phyloP scores from a whole-genome alignment of 1,284 basidiomycete genomes.

The Papiliotrema laurentii region DNA sequence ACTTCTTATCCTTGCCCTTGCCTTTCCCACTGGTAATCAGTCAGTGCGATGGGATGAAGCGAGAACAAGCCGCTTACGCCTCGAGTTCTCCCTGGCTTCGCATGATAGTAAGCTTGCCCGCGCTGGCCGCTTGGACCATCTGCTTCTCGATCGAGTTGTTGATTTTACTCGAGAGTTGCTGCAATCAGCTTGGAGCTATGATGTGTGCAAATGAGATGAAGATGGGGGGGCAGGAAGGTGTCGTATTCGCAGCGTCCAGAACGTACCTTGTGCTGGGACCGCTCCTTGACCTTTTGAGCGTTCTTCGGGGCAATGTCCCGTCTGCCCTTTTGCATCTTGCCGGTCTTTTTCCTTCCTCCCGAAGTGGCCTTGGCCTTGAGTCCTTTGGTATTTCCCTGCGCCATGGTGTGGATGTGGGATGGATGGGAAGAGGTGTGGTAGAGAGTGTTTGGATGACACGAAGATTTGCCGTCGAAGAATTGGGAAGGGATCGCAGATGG shows the following conservation, averaged over 20 bases:
- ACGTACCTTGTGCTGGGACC: constrained; percentile 34
- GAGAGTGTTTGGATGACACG: too few species aligned
- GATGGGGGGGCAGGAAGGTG: neutral
- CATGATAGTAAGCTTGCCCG: constrained; percentile 79
- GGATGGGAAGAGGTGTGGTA: neutral
- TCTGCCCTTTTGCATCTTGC: constrained; percentile 38
- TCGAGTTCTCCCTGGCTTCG: constrained; percentile 42
- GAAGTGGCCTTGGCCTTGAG: constrained; percentile 29
- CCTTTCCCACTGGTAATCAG: constrained; percentile 16
- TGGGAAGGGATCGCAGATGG: too few species aligned
- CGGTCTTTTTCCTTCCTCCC: constrained; percentile 38
- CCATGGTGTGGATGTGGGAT: constrained; percentile 23
- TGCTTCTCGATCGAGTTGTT: constrained; percentile 83
- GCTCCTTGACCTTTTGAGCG: constrained; percentile 29
- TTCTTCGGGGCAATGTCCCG: constrained; percentile 42
- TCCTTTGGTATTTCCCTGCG: constrained; percentile 39
- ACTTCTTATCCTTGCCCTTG: constrained; percentile 19
- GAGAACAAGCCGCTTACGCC: constrained; percentile 18
- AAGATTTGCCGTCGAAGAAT: too few species aligned
- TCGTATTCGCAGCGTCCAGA: neutral
- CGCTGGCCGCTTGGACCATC: constrained; percentile 79
- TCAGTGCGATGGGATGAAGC: neutral
- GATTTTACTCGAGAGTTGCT: constrained; percentile 78
- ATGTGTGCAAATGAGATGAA: neutral
- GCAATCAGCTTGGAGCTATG: constrained; percentile 2